A percentile compares a stretch with the other conserved stretches of the same genome.
These are phyloP conservation scores for Fusarium albidum DNA, from an alignment of 2,329 filamentous ascomycete species.

Conservation along the genomic window DNA sequence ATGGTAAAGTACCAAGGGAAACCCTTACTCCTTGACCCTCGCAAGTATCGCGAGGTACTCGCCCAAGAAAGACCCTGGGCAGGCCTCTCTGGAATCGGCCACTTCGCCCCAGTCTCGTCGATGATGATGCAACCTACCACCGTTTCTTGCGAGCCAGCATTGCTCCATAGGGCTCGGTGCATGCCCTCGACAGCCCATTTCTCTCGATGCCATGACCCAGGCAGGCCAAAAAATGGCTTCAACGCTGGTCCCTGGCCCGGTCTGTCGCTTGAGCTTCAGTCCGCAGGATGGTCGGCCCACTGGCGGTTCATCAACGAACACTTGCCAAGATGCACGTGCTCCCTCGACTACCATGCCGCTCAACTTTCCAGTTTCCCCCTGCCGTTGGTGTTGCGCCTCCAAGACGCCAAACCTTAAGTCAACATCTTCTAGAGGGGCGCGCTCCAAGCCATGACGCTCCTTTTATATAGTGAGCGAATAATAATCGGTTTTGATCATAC, in stretches of 20 bases:
- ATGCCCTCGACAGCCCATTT: constrained; percentile 4
- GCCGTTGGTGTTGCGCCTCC: constrained; percentile 2
- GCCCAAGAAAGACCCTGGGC: constrained; percentile 1
- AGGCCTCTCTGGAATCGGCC: constrained; percentile 7
- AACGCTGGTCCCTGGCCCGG: background rate
- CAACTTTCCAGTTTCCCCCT: constrained; percentile 3
- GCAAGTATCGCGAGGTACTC: constrained; percentile 5
- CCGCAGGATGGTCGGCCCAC: background rate
- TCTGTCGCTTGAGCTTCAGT: constrained; percentile 1
- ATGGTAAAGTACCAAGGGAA: constrained; percentile 1
- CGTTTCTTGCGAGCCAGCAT: background rate
- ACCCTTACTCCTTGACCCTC: background rate
- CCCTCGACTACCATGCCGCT: background rate
- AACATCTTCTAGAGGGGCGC: constrained; percentile 2
- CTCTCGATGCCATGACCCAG: background rate
- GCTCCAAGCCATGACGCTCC: background rate
- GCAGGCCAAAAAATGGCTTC: too few relatives aligned
- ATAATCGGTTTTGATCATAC: background rate
- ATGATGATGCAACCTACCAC: constrained; percentile 1
- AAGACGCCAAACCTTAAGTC: constrained; percentile 18
- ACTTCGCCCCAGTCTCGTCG: background rate
- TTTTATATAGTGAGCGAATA: constrained; percentile 6
- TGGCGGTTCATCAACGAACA: background rate
- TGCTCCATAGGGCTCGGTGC: constrained; percentile 4
- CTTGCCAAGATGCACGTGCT: constrained; percentile 9